These are phyloP conservation scores for Ceratocystis albifundus DNA, from an alignment of 2,329 filamentous ascomycete species.

Conservation along the genomic window DNA sequence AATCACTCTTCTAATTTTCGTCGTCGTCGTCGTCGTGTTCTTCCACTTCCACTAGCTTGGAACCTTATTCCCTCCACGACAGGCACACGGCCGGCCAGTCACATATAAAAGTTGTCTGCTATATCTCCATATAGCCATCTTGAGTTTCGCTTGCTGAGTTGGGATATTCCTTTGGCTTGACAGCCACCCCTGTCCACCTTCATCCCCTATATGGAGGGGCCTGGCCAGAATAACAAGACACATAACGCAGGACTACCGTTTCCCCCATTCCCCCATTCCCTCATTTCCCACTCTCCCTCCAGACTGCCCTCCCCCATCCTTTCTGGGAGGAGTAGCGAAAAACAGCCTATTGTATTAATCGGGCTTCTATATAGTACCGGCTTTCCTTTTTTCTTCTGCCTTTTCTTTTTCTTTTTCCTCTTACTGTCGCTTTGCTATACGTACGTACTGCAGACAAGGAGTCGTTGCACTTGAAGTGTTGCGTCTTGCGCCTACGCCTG, in stretches of 20 bases:
- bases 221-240: not conserved
- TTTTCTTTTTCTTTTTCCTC: not conserved
- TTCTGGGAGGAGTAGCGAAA: not conserved
- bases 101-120: constrained; percentile 7
- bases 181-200: not conserved
- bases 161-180: constrained; percentile 14
- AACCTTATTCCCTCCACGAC: constrained; percentile 6
- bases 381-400: not conserved
- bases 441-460: too few species aligned
- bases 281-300: not conserved
- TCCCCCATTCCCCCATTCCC: not conserved
- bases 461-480: too few species aligned
- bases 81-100: constrained; percentile 7
- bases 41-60: constrained; percentile 4
- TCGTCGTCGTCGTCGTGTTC: not conserved
- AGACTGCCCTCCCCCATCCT: not conserved
- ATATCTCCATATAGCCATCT: constrained; percentile 12
- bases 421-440: not conserved
- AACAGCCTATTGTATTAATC: not conserved
- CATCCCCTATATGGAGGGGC: not conserved
- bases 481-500: too few species aligned
- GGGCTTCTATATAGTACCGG: constrained; percentile 1
- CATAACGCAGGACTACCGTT: not conserved
- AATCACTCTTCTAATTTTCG: not conserved
- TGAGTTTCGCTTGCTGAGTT: constrained; percentile 14